Conservation (phyloP, 2,329 filamentous ascomycete genomes). For the Achaetomium macrosporum region DNA sequence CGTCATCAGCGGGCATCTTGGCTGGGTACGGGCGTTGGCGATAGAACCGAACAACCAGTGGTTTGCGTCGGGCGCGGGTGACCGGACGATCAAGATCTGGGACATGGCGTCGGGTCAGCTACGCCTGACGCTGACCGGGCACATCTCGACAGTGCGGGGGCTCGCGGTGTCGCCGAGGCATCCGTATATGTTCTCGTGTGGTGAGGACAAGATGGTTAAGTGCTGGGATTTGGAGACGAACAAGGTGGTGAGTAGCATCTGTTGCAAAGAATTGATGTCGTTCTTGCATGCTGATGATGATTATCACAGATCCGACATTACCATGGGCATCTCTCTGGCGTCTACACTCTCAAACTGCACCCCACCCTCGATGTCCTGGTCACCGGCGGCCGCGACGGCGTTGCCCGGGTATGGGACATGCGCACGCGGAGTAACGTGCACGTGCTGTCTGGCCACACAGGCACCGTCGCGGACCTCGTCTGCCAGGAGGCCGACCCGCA, state of each 20-base stretch:
- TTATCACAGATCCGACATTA: slow-evolving; percentile 69
- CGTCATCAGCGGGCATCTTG: slow-evolving; percentile 92
- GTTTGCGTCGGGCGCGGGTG: slow-evolving; percentile 93
- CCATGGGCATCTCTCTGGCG: slow-evolving; percentile 91
- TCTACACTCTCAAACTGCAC: slow-evolving; percentile 90
- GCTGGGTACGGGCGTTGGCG: slow-evolving; percentile 85
- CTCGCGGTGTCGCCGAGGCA: slow-evolving; percentile 88
- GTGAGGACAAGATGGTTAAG: slow-evolving; percentile 99
- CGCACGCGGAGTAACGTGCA: slow-evolving; percentile 92
- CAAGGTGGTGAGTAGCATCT: slow-evolving; percentile 55
- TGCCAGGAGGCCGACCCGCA: slow-evolving; percentile 97
- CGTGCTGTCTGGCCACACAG: slow-evolving; percentile 84
- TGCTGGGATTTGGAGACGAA: slow-evolving; percentile 99
- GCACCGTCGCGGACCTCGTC: slow-evolving; percentile 80
- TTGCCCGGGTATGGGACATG: slow-evolving; percentile 98
- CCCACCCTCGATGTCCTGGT: slow-evolving; percentile 92
- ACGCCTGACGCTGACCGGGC: slow-evolving; percentile 80
- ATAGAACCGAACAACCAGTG: slow-evolving; percentile 96
- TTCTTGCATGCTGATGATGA: neutral
- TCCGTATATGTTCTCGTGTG: slow-evolving; percentile 95
- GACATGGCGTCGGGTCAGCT: slow-evolving; percentile 85
- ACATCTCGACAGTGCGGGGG: slow-evolving; percentile 89
- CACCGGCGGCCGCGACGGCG: slow-evolving; percentile 90
- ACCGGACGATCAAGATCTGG: slow-evolving; percentile 98
- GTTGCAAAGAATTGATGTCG: neutral